A percentile compares a stretch with the other conserved stretches of the same genome.
Evolutionary conservation across 2,329 filamentous ascomycete species (phyloP).

Genomic region (Leptographium wingfieldii): DNA sequence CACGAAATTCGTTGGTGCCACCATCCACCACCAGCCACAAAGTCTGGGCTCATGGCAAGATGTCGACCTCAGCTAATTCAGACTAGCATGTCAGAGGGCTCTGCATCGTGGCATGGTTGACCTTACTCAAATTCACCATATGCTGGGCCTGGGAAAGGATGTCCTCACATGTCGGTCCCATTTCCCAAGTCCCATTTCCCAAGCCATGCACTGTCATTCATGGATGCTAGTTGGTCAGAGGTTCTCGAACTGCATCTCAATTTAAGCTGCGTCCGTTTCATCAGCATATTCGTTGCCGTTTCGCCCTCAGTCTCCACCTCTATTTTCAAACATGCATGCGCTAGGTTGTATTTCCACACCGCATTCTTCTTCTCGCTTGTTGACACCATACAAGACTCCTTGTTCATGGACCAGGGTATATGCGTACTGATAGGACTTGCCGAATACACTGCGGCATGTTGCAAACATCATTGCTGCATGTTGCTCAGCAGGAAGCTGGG

Average conservation of each 20-base stretch:
- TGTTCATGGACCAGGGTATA: neutral
- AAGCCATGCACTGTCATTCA: neutral
- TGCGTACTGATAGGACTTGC: neutral
- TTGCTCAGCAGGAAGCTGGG: neutral
- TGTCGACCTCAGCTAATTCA: neutral
- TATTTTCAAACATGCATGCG: constrained; percentile 1
- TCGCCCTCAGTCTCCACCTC: neutral
- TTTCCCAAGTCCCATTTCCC: neutral
- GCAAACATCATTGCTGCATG: neutral
- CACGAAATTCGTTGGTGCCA: neutral
- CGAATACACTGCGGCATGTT: neutral
- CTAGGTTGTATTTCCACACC: constrained; percentile 10
- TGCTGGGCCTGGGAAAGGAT: neutral
- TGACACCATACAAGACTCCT: constrained; percentile 6
- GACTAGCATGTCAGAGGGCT: neutral
- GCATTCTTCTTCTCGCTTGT: constrained; percentile 12
- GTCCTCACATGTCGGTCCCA: too few species aligned
- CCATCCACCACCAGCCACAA: neutral
- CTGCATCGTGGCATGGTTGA: neutral
- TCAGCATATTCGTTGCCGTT: neutral
- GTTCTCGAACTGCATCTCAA: neutral
- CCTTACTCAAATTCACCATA: neutral
- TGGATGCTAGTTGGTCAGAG: neutral
- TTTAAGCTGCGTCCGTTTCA: neutral
- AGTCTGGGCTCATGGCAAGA: neutral